These are phyloP conservation scores for Scytalidium sp. DNA, from an alignment of 2,329 filamentous ascomycete genomes.

Conservation along the genomic window DNA sequence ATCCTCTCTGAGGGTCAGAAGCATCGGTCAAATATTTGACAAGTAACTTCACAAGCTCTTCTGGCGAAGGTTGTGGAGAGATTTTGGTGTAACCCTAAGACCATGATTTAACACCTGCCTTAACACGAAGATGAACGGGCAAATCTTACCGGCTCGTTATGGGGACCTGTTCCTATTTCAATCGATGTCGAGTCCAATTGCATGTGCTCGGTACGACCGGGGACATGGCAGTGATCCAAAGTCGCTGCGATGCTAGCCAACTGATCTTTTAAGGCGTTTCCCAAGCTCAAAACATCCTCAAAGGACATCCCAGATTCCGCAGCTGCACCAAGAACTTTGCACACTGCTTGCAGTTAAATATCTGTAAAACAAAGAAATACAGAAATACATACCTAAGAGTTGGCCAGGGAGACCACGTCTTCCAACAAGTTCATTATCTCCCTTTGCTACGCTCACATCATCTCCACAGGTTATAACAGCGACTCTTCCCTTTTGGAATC, in stretches of 20 bases:
- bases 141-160: slow-evolving; percentile 57
- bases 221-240: slow-evolving; percentile 51
- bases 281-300: slow-evolving; percentile 21
- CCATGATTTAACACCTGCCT: background rate
- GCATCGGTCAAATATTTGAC: slow-evolving; percentile 42
- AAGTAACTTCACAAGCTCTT: slow-evolving; percentile 45
- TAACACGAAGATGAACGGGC: slow-evolving; percentile 12
- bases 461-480: slow-evolving; percentile 60
- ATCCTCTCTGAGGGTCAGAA: slow-evolving; percentile 43
- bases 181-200: slow-evolving; percentile 46
- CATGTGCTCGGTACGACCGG: slow-evolving; percentile 47
- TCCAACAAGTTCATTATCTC: slow-evolving; percentile 52
- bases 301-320: slow-evolving; percentile 19
- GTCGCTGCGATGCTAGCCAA: slow-evolving; percentile 48
- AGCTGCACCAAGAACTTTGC: slow-evolving; percentile 30
- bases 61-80: slow-evolving; percentile 48
- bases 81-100: background rate
- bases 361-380: background rate
- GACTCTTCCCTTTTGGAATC: slow-evolving; percentile 39
- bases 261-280: slow-evolving; percentile 22
- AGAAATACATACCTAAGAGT: slow-evolving; percentile 39
- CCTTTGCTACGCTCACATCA: slow-evolving; percentile 61
- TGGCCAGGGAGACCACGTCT: slow-evolving; percentile 61
- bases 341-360: slow-evolving; percentile 17
- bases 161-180: slow-evolving; percentile 64